Evolutionary conservation across 352 stramenopile species (phyloP).

Genomic region (Pythium diclinum): DNA sequence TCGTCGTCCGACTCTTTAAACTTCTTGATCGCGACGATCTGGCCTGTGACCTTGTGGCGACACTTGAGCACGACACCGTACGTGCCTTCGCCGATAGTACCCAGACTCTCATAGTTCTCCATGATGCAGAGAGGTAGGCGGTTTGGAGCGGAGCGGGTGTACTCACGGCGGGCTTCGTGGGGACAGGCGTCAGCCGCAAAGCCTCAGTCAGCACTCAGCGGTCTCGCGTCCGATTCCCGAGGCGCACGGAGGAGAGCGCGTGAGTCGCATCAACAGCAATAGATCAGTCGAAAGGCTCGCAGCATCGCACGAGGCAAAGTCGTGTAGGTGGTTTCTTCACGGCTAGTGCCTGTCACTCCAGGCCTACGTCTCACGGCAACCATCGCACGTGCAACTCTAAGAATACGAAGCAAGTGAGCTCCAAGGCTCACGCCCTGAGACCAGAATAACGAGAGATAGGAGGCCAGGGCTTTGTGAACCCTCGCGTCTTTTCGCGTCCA

Average conservation of each 20-base stretch:
- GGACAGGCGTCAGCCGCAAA: no score
- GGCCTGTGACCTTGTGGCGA: constrained; percentile 70
- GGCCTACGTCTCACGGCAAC: background rate
- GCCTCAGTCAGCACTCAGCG: background rate
- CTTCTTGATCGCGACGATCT: constrained; percentile 91
- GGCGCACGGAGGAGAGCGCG: background rate
- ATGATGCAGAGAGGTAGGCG: constrained; percentile 29
- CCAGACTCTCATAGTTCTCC: constrained; percentile 88
- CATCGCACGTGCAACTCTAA: constrained; percentile 1
- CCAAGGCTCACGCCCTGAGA: no score
- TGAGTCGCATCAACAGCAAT: constrained; percentile 8
- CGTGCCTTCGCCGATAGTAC: constrained; percentile 85
- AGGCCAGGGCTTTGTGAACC: background rate
- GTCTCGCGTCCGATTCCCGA: background rate
- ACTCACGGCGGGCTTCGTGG: no score
- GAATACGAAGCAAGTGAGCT: background rate
- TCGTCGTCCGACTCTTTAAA: constrained; percentile 91
- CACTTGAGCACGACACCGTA: constrained; percentile 89
- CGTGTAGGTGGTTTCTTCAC: background rate
- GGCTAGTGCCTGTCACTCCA: background rate
- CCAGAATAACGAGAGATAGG: background rate
- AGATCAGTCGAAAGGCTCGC: background rate
- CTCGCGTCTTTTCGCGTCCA: background rate
- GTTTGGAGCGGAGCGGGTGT: no score
- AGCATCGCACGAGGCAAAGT: constrained; percentile 2